Conservation (phyloP, 2,329 filamentous ascomycete genomes). For the Periconia macrospinosa region DNA sequence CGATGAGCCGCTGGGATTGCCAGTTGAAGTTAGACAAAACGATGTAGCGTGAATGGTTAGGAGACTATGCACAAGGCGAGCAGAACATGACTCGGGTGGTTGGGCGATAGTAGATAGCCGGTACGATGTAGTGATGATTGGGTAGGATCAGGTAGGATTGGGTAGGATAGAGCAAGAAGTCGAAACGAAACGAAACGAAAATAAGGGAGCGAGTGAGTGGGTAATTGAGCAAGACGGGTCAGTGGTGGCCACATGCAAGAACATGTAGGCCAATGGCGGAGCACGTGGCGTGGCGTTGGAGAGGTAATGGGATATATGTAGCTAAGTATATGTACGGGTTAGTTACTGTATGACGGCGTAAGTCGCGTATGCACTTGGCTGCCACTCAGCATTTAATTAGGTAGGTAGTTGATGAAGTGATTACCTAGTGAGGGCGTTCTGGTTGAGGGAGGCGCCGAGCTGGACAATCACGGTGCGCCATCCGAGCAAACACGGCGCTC, state of each 20-base stretch:
- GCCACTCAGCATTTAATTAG: no score
- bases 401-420: no score
- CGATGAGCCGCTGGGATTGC: constrained; percentile 12
- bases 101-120: not conserved
- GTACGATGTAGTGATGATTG: not conserved
- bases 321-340: no score
- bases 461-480: not conserved
- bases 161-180: not conserved
- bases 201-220: no score
- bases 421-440: no score
- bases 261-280: no score
- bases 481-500: not conserved
- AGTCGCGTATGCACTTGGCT: no score
- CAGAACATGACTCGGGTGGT: constrained; percentile 1
- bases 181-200: not conserved
- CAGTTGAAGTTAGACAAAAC: constrained; percentile 8
- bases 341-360: no score
- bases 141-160: not conserved
- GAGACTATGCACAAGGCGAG: constrained; percentile 11
- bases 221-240: no score
- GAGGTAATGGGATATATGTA: no score
- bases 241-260: no score
- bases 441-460: not conserved
- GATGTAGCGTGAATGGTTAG: not conserved
- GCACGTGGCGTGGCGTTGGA: no score